Evolutionary conservation across 768 basidiomycete species (phyloP).

Genomic region (Termitomyces sp.): DNA sequence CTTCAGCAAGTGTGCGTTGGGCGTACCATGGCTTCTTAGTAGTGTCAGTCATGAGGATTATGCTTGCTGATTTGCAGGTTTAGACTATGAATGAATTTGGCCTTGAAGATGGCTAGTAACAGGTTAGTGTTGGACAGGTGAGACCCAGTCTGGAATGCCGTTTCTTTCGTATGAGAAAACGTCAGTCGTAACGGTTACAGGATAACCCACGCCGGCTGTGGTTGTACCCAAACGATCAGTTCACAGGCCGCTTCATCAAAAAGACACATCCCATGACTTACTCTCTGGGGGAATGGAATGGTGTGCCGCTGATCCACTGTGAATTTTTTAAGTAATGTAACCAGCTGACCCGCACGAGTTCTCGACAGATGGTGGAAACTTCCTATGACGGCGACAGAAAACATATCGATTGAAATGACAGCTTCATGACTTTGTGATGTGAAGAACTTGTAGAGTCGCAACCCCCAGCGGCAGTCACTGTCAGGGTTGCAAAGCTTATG

Average conservation of each 20-base stretch:
- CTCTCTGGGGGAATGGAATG: neutral
- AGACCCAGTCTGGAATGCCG: neutral
- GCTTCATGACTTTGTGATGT: neutral
- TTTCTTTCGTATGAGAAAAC: neutral
- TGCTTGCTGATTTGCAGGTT: neutral
- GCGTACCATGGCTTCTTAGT: conserved; percentile 7
- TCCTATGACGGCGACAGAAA: neutral
- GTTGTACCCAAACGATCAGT: neutral
- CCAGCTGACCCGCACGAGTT: neutral
- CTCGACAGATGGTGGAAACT: neutral
- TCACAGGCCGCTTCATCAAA: neutral
- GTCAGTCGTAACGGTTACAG: neutral
- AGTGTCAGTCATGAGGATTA: conserved; percentile 1
- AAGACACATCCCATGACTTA: neutral
- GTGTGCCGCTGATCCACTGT: neutral
- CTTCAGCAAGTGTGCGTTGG: conserved; percentile 10
- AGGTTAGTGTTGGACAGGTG: neutral
- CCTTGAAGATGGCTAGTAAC: neutral
- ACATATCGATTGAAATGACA: neutral
- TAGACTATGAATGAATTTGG: neutral
- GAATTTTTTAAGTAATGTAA: neutral
- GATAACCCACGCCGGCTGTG: neutral
- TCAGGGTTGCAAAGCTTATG: conserved; percentile 1
- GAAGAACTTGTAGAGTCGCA: neutral
- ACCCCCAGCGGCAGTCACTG: neutral